Evolutionary conservation across 2,329 filamentous ascomycete species (phyloP).

Genomic region (Cladosporium sp.): DNA sequence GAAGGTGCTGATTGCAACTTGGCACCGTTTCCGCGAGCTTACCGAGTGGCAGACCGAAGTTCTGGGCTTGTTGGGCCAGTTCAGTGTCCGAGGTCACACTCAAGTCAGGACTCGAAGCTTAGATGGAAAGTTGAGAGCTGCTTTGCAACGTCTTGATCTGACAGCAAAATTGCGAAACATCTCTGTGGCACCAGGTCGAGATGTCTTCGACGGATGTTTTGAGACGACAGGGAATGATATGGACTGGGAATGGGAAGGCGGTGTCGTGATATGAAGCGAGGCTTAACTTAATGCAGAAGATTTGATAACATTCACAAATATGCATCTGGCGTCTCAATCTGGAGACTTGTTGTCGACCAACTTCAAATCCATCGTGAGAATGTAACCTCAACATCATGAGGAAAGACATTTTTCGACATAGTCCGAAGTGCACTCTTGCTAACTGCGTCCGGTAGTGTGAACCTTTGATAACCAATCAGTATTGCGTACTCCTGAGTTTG

Average conservation of each 20-base stretch:
- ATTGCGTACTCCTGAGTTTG: too few species aligned
- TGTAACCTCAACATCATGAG: neutral
- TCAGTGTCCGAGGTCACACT: slow-evolving; percentile 27
- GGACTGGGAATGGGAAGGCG: slow-evolving; percentile 9
- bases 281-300: too few species aligned
- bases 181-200: neutral
- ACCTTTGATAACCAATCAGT: neutral
- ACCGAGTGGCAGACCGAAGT: slow-evolving; percentile 20
- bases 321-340: too few species aligned
- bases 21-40: slow-evolving; percentile 22
- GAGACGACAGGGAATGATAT: neutral
- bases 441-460: neutral
- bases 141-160: neutral
- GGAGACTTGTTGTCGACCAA: neutral
- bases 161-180: neutral
- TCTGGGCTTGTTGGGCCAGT: slow-evolving; percentile 24
- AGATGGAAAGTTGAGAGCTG: slow-evolving; percentile 5
- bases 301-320: too few species aligned
- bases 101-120: slow-evolving; percentile 26
- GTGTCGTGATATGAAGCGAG: neutral
- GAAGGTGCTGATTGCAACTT: slow-evolving; percentile 25
- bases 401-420: neutral
- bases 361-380: neutral
- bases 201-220: neutral
- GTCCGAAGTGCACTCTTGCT: neutral